Percentiles rank a stretch among this genome's conserved stretches.
These are phyloP conservation scores for Catharanthus roseus DNA, from an alignment of 257 asterid genomes.

Conservation along the genomic window DNA sequence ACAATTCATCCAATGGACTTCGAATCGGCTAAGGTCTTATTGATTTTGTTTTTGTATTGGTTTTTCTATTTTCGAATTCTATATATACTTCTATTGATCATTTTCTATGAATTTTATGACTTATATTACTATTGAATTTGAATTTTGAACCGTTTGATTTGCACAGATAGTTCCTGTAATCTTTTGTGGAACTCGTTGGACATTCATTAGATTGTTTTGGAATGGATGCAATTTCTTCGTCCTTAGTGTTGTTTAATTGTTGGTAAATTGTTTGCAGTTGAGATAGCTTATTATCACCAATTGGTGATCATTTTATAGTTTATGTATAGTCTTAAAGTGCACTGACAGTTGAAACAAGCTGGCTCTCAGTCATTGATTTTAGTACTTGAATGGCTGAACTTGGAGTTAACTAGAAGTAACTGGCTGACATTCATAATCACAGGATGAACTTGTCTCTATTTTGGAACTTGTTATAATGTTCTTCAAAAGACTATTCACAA, in stretches of 20 bases:
- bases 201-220: neutral
- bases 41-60: neutral
- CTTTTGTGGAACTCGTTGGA: neutral
- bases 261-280: neutral
- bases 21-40: slow-evolving; percentile 59
- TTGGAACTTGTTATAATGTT: neutral
- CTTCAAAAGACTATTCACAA: neutral
- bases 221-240: neutral
- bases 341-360: neutral
- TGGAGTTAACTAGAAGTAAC: neutral
- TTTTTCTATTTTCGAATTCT: neutral
- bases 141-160: neutral
- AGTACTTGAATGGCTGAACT: neutral
- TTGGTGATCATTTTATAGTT: neutral
- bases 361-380: neutral
- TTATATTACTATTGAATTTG: neutral
- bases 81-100: neutral
- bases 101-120: neutral
- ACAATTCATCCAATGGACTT: slow-evolving; percentile 62
- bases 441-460: neutral
- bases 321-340: neutral
- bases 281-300: neutral
- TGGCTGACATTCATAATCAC: too few species aligned
- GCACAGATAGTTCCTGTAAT: neutral
- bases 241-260: neutral